A percentile compares a stretch with the other conserved stretches of the same genome.
Evolutionary conservation across 768 basidiomycete species (phyloP).

Genomic region (Leccinum subgranulosum): DNA sequence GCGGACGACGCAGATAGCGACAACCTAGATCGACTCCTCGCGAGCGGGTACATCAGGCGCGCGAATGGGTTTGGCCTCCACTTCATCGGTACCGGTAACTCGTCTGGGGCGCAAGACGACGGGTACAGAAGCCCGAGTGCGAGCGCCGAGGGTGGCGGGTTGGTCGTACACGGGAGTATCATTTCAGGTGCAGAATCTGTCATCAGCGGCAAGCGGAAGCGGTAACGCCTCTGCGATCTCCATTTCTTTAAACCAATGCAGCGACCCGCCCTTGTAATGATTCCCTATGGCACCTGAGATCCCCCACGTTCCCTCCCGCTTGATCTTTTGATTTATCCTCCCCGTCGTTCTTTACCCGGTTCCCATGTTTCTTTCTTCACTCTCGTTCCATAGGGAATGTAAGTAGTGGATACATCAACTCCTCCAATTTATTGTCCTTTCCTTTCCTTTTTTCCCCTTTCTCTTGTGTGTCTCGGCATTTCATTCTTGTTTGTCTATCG

Average conservation of each 20-base stretch:
- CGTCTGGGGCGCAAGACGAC: conserved; percentile 15
- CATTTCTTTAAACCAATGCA: not conserved
- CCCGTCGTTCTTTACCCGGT: not conserved
- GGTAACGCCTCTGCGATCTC: conserved; percentile 9
- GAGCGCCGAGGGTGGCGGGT: conserved; percentile 12
- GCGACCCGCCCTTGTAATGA: not conserved
- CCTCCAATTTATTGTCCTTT: not conserved
- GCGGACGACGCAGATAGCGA: conserved; percentile 12
- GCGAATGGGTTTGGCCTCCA: conserved; percentile 16
- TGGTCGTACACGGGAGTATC: conserved; percentile 1
- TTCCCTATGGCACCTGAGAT: not conserved
- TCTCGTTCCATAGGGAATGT: conserved; percentile 13
- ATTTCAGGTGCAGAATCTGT: conserved; percentile 11
- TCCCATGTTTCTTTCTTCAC: not conserved
- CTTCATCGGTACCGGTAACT: conserved; percentile 8
- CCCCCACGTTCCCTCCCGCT: not conserved
- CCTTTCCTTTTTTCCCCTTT: not conserved
- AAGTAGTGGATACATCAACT: not conserved
- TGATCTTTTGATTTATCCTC: not conserved
- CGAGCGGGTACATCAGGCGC: not conserved
- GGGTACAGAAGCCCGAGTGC: conserved; percentile 17
- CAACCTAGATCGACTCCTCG: conserved; percentile 5
- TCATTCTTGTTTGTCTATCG: not conserved
- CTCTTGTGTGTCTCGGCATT: not conserved
- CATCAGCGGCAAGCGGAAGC: conserved; percentile 25